Percentiles rank a stretch among this genome's conserved stretches.
Evolutionary conservation across 495 filamentous ascomycete species (phyloP).

Genomic region (Astrothelium macrocarpum): DNA sequence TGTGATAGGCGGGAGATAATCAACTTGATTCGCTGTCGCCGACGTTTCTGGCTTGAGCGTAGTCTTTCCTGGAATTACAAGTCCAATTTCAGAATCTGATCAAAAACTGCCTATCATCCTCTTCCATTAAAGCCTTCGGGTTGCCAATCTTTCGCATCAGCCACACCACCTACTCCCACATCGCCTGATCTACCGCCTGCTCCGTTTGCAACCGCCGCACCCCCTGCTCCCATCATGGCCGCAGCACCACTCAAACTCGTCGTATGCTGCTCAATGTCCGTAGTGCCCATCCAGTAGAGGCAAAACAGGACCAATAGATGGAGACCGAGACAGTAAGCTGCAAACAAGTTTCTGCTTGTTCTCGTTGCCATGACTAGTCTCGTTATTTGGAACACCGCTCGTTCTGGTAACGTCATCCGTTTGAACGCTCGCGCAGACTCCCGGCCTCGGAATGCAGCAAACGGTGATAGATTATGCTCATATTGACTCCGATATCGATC

Average conservation of each 20-base stretch:
- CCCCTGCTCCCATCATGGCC: conserved; percentile 28
- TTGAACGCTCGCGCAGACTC: conserved; percentile 90
- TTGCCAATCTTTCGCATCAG: conserved; percentile 12
- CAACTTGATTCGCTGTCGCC: background rate
- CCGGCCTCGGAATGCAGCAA: conserved; percentile 85
- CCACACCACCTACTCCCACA: conserved; percentile 14
- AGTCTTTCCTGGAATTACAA: no score
- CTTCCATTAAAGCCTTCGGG: conserved; percentile 18
- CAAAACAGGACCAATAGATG: conserved; percentile 79
- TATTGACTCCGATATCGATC: conserved; percentile 91
- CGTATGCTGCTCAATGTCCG: conserved; percentile 27
- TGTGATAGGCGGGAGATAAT: no score
- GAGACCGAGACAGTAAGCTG: conserved; percentile 81
- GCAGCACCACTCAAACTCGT: conserved; percentile 45
- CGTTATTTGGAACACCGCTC: conserved; percentile 82
- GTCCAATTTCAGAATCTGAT: background rate
- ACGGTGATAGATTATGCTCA: conserved; percentile 89
- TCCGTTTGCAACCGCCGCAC: conserved; percentile 31
- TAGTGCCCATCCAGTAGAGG: conserved; percentile 71
- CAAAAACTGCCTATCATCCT: background rate
- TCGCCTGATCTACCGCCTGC: conserved; percentile 26
- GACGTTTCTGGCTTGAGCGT: no score
- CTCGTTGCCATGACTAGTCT: conserved; percentile 82
- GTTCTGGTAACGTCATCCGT: conserved; percentile 84
- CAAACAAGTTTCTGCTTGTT: conserved; percentile 88